These are phyloP conservation scores for Aspergillus heteromorphus DNA, from an alignment of 495 filamentous ascomycete species.

Conservation along the genomic window DNA sequence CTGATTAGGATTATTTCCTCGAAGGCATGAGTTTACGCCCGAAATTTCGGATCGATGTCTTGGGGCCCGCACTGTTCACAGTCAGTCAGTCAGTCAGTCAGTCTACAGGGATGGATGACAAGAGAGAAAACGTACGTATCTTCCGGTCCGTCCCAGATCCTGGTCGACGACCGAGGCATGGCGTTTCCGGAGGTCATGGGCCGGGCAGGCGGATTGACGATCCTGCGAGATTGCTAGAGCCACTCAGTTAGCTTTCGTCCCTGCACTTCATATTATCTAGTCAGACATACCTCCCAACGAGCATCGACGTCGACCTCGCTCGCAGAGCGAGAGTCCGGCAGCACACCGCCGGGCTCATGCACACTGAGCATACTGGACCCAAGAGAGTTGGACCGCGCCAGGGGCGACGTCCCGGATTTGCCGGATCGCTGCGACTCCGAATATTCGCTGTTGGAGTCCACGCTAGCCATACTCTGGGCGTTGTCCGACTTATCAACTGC, in stretches of 20 bases:
- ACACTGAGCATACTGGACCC: slow-evolving; percentile 29
- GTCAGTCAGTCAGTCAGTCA: slow-evolving; percentile 3
- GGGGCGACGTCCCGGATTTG: slow-evolving; percentile 34
- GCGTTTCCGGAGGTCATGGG: slow-evolving; percentile 35
- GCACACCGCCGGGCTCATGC: slow-evolving; percentile 17
- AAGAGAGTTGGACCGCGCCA: slow-evolving; percentile 34
- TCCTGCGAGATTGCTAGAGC: slow-evolving; percentile 33
- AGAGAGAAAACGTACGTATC: slow-evolving; percentile 34
- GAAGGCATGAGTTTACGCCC: slow-evolving; percentile 36
- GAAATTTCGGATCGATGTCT: slow-evolving; percentile 39
- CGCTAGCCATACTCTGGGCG: slow-evolving; percentile 25
- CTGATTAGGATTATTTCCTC: slow-evolving; percentile 12
- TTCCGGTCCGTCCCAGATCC: slow-evolving; percentile 28
- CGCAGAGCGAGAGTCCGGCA: slow-evolving; percentile 30
- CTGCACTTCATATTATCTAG: too few species aligned
- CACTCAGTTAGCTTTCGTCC: slow-evolving; percentile 12
- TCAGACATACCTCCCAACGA: slow-evolving; percentile 33
- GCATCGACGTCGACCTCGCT: slow-evolving; percentile 40
- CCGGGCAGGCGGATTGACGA: slow-evolving; percentile 29
- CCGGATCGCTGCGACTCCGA: slow-evolving; percentile 35
- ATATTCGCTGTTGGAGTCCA: slow-evolving; percentile 38
- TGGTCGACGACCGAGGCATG: slow-evolving; percentile 20
- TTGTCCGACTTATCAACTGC: slow-evolving; percentile 26
- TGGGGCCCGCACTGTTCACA: slow-evolving; percentile 7
- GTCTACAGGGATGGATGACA: not conserved